Evolutionary conservation across 768 basidiomycete species (phyloP).

Genomic region (Polyporus arcularius): DNA sequence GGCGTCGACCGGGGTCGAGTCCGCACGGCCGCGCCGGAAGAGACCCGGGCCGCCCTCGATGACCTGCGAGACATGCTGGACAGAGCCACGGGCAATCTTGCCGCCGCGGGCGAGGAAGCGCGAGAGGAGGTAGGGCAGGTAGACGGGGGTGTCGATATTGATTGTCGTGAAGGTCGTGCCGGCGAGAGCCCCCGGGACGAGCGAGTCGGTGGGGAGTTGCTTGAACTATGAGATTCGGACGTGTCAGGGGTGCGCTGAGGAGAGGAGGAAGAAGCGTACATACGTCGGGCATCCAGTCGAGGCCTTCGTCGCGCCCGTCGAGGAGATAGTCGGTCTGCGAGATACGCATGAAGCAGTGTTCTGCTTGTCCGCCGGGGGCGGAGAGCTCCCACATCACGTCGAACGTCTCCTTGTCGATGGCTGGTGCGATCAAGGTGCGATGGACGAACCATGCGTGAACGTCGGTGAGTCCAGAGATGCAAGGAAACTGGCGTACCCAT

Average conservation of each 20-base stretch:
- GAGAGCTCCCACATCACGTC: constrained; percentile 76
- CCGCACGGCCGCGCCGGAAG: constrained; percentile 20
- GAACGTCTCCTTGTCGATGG: constrained; percentile 73
- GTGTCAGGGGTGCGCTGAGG: background rate
- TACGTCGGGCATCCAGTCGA: constrained; percentile 38
- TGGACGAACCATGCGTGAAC: background rate
- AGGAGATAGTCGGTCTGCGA: constrained; percentile 61
- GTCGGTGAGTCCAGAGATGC: background rate
- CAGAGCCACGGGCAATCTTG: constrained; percentile 50
- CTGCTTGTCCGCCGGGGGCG: constrained; percentile 51
- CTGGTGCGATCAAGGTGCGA: constrained; percentile 35
- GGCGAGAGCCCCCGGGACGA: constrained; percentile 42
- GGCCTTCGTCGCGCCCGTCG: constrained; percentile 37
- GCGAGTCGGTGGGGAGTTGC: constrained; percentile 40
- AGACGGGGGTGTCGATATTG: constrained; percentile 64
- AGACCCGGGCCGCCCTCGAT: constrained; percentile 53
- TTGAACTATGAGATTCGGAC: constrained; percentile 36
- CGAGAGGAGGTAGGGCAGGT: constrained; percentile 62
- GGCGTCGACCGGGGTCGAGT: constrained; percentile 40
- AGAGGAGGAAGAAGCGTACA: background rate
- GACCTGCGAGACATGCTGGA: constrained; percentile 72
- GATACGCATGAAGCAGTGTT: constrained; percentile 65
- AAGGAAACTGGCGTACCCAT: constrained; percentile 42
- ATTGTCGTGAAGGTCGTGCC: constrained; percentile 68
- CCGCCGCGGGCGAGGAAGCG: constrained; percentile 68